These are phyloP conservation scores for Akanthomyces lecanii DNA, from an alignment of 2,329 filamentous ascomycete species.

Conservation along the genomic window DNA sequence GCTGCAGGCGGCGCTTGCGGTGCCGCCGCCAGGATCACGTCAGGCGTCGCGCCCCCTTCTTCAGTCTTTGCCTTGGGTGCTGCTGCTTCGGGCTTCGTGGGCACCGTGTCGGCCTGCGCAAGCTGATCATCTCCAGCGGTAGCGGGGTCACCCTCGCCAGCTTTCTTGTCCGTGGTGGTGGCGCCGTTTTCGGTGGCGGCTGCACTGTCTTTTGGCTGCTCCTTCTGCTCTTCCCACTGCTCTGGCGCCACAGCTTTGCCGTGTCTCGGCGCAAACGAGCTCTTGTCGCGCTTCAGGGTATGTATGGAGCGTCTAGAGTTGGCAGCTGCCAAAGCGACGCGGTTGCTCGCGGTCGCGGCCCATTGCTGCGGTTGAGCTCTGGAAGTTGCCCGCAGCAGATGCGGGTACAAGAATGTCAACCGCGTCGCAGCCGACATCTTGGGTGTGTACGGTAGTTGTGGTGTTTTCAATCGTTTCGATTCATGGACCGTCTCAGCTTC, in stretches of 20 bases:
- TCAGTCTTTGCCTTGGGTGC: neutral
- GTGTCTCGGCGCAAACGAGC: conserved; percentile 50
- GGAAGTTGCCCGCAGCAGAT: conserved; percentile 52
- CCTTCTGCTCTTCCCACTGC: conserved; percentile 25
- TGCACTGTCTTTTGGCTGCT: conserved; percentile 18
- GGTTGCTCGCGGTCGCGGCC: conserved; percentile 32
- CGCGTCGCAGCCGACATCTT: conserved; percentile 55
- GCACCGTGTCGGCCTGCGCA: conserved; percentile 4
- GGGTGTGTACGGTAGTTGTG: neutral
- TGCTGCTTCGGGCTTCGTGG: neutral
- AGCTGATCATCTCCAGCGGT: conserved; percentile 16
- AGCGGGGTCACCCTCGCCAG: neutral
- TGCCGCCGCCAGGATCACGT: conserved; percentile 7
- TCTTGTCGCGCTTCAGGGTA: conserved; percentile 30
- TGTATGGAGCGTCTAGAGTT: conserved; percentile 1
- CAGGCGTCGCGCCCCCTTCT: neutral
- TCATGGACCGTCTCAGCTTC: neutral
- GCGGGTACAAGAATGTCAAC: conserved; percentile 66
- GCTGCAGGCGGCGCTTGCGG: neutral
- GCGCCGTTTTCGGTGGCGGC: neutral
- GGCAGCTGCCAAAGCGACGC: neutral
- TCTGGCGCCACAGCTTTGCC: conserved; percentile 59
- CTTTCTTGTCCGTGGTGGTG: neutral
- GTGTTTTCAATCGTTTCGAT: neutral
- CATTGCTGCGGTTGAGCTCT: conserved; percentile 28